Percentiles rank a stretch among this genome's conserved stretches.
Evolutionary conservation across 2,329 filamentous ascomycete species (phyloP).

Genomic region (Clarireedia monteithiana): DNA sequence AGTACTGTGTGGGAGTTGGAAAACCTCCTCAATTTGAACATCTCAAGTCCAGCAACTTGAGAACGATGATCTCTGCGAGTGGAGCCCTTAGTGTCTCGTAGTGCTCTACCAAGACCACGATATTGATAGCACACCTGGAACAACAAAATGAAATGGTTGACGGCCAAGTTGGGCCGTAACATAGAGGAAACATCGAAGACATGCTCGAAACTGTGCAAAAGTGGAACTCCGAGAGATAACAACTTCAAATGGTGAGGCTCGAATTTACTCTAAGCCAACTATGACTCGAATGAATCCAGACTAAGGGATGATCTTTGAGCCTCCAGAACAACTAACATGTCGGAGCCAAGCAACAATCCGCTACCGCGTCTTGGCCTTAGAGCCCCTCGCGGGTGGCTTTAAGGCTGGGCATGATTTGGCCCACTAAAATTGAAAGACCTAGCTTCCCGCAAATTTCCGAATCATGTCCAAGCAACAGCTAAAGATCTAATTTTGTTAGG

Average conservation of each 20-base stretch:
- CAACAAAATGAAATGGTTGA: background rate
- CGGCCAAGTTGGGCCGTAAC: slow-evolving; percentile 7
- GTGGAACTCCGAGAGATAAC: background rate
- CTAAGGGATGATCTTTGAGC: background rate
- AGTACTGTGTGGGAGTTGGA: background rate
- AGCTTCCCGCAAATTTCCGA: slow-evolving; percentile 1
- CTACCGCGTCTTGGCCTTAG: slow-evolving; percentile 2
- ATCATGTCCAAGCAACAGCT: background rate
- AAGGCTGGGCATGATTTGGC: background rate
- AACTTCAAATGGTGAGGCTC: background rate
- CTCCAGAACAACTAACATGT: slow-evolving; percentile 1
- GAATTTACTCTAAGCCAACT: background rate
- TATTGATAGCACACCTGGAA: slow-evolving; percentile 1
- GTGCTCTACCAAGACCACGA: slow-evolving; percentile 6
- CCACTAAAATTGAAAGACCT: background rate
- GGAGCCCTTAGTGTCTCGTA: slow-evolving; percentile 2
- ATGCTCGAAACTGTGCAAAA: slow-evolving; percentile 5
- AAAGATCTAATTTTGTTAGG: background rate
- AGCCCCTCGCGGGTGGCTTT: background rate
- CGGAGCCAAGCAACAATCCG: slow-evolving; percentile 5
- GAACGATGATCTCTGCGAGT: slow-evolving; percentile 1
- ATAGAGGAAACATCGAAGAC: slow-evolving; percentile 6
- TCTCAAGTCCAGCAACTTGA: background rate
- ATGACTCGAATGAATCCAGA: background rate
- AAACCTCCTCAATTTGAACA: slow-evolving; percentile 6